Percentiles rank a stretch among this genome's conserved stretches.
Conservation (phyloP, 495 filamentous ascomycete species). For the Penicillium verhagenii region DNA sequence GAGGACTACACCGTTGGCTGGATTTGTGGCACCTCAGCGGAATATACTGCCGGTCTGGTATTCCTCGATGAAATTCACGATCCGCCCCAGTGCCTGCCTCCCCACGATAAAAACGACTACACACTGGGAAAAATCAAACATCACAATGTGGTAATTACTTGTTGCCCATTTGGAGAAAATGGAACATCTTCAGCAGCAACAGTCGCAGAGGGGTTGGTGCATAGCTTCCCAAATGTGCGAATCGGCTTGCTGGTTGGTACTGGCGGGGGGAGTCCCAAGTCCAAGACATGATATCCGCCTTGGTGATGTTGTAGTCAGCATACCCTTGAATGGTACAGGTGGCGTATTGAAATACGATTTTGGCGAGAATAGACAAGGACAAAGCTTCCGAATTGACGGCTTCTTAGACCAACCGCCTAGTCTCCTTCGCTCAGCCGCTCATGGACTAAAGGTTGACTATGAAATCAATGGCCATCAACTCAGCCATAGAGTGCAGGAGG, state of each 20-base stretch:
- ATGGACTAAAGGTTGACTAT: neutral
- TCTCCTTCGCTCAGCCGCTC: neutral
- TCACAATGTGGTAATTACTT: conserved; percentile 33
- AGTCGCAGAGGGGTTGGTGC: conserved; percentile 21
- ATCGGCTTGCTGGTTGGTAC: conserved; percentile 32
- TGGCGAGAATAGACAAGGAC: neutral
- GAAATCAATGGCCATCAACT: neutral
- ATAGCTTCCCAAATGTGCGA: conserved; percentile 30
- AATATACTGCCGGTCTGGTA: too few species aligned
- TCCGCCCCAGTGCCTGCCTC: too few species aligned
- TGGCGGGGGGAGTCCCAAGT: conserved; percentile 23
- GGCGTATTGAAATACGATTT: neutral
- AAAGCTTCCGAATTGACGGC: neutral
- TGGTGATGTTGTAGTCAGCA: conserved; percentile 18
- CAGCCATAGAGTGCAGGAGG: neutral
- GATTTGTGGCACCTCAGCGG: too few species aligned
- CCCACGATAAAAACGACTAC: conserved; percentile 39
- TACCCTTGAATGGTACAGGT: neutral
- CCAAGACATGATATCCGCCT: conserved; percentile 23
- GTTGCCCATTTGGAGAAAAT: conserved; percentile 20
- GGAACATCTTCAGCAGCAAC: too few species aligned
- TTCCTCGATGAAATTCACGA: neutral
- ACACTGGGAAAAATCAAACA: conserved; percentile 27
- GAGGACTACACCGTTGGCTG: too few species aligned
- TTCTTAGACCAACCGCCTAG: neutral